These are phyloP conservation scores for Metarhizium humberi DNA, from an alignment of 2,329 filamentous ascomycete species.

Conservation along the genomic window DNA sequence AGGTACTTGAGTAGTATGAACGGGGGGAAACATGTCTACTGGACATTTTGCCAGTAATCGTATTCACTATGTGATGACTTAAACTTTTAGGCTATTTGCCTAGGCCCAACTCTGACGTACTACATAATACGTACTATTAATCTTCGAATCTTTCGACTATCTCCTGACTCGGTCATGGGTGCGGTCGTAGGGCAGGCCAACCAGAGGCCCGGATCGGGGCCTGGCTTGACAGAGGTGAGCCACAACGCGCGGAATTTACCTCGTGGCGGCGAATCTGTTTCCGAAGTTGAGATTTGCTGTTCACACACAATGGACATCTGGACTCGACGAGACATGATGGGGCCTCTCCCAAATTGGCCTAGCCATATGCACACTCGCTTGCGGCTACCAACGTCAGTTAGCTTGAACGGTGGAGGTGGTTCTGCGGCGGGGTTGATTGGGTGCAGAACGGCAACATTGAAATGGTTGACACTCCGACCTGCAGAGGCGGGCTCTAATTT, in stretches of 20 bases:
- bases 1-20: too few species aligned
- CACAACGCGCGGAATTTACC: not conserved
- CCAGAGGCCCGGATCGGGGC: not conserved
- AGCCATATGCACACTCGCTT: constrained; percentile 6
- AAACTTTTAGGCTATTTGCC: too few species aligned
- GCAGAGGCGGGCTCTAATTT: too few species aligned
- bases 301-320: too few species aligned
- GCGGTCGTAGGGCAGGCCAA: constrained; percentile 2
- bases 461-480: too few species aligned
- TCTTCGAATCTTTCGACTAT: not conserved
- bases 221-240: not conserved
- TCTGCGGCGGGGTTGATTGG: not conserved
- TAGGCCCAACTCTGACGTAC: too few species aligned
- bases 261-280: constrained; percentile 1
- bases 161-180: not conserved
- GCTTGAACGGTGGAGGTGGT: not conserved
- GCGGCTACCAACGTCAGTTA: constrained; percentile 8
- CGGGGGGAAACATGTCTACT: too few species aligned
- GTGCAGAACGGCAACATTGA: not conserved
- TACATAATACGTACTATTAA: not conserved
- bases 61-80: too few species aligned
- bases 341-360: not conserved
- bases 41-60: too few species aligned
- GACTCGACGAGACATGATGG: not conserved
- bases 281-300: not conserved